Percentiles rank a stretch among this genome's conserved stretches.
Conservation (phyloP, 306 rosid genomes). For the Castanea sativa region DNA sequence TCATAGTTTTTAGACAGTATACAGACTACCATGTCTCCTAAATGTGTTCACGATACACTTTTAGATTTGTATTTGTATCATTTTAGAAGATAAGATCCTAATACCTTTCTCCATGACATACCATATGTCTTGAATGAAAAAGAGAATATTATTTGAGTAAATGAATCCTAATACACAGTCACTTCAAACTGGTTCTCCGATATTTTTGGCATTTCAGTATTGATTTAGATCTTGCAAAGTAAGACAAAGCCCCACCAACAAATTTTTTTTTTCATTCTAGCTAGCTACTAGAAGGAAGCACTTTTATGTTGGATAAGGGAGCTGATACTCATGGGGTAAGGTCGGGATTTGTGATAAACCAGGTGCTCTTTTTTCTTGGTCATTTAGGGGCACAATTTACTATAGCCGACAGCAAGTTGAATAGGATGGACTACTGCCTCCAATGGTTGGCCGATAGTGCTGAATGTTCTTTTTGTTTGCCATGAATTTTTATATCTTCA, state of each 20-base stretch:
- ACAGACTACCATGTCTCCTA: no score
- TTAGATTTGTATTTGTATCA: no score
- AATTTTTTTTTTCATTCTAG: not conserved
- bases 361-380: not conserved
- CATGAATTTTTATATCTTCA: not conserved
- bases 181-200: not conserved
- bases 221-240: not conserved
- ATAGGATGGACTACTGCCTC: not conserved
- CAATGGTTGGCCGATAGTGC: not conserved
- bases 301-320: not conserved
- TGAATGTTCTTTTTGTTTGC: not conserved
- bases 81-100: no score
- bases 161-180: not conserved
- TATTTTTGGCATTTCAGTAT: not conserved
- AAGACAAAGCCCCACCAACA: not conserved
- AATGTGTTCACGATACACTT: no score
- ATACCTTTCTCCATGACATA: not conserved
- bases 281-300: not conserved
- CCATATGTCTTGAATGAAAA: constrained; percentile 9
- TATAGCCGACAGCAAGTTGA: not conserved
- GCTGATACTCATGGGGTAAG: not conserved
- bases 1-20: no score
- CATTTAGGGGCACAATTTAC: not conserved
- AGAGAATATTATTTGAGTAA: constrained; percentile 9
- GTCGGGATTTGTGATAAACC: not conserved